These are phyloP conservation scores for Fusarium setosum DNA, from an alignment of 2,329 filamentous ascomycete genomes.

Conservation along the genomic window DNA sequence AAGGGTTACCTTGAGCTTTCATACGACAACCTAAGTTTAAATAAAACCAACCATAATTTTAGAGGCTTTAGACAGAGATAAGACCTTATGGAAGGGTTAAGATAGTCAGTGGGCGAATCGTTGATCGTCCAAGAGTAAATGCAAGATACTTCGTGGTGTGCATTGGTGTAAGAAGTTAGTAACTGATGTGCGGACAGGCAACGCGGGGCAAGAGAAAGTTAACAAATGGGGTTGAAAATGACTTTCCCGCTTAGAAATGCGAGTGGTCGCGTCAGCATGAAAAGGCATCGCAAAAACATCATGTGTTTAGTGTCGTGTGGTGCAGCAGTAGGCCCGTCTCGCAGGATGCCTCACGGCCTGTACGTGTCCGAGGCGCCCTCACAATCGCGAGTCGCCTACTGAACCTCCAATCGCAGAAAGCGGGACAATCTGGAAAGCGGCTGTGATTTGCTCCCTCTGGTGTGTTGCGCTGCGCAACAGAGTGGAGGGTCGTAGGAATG, in stretches of 20 bases:
- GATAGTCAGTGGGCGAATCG: too few species aligned
- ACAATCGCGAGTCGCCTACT: constrained; percentile 10
- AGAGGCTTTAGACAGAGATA: too few species aligned
- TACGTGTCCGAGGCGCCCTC: not conserved
- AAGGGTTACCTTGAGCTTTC: too few species aligned
- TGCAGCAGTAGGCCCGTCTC: constrained; percentile 19
- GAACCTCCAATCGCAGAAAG: constrained; percentile 27
- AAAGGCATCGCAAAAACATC: not conserved
- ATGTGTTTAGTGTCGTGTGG: constrained; percentile 11
- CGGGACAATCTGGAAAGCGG: constrained; percentile 15
- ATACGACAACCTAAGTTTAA: too few species aligned
- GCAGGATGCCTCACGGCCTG: constrained; percentile 6
- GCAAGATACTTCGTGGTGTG: too few species aligned
- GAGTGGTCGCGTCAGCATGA: not conserved
- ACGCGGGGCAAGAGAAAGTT: constrained; percentile 16
- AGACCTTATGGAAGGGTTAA: too few species aligned
- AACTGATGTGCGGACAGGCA: not conserved
- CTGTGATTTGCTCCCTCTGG: constrained; percentile 3
- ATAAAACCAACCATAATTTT: too few species aligned
- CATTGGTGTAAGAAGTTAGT: too few species aligned
- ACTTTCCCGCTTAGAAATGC: not conserved
- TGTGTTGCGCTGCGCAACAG: constrained; percentile 34
- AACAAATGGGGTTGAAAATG: constrained; percentile 4
- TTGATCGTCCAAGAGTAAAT: too few species aligned
- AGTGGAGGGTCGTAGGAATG: constrained; percentile 24